Conservation (phyloP, 2,329 filamentous ascomycete species). For the Elsinoe arachidis region DNA sequence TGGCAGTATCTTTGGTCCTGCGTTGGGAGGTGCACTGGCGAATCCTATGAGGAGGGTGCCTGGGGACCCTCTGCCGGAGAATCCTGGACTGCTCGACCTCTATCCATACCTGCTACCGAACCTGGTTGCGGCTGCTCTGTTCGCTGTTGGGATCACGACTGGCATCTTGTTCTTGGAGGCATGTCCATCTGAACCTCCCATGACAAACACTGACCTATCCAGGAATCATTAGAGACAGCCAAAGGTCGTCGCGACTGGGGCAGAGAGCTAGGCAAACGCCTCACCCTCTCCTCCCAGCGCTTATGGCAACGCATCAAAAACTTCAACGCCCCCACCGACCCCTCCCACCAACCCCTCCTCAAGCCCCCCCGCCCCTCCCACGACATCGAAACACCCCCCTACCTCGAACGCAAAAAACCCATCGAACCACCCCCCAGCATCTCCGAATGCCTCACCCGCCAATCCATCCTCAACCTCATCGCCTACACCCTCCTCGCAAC, state of each 20-base stretch:
- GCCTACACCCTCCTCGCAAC: slow-evolving; percentile 74
- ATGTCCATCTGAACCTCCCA: slow-evolving; percentile 14
- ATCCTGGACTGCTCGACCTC: slow-evolving; percentile 57
- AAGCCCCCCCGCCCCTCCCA: slow-evolving; percentile 4
- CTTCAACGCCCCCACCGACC: slow-evolving; percentile 12
- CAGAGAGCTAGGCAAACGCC: slow-evolving; percentile 58
- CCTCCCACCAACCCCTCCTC: slow-evolving; percentile 15
- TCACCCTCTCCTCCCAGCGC: slow-evolving; percentile 35
- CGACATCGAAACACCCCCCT: slow-evolving; percentile 12
- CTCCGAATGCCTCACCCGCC: slow-evolving; percentile 60
- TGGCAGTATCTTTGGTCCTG: slow-evolving; percentile 79
- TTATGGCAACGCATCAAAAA: slow-evolving; percentile 17
- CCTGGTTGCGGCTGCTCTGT: slow-evolving; percentile 65
- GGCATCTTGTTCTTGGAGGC: slow-evolving; percentile 71
- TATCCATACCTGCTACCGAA: slow-evolving; percentile 85
- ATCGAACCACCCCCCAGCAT: slow-evolving; percentile 35
- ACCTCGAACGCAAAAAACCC: slow-evolving; percentile 16
- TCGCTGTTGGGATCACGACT: slow-evolving; percentile 64
- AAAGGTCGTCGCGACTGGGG: slow-evolving; percentile 66
- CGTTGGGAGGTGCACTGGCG: slow-evolving; percentile 78
- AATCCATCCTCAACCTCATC: slow-evolving; percentile 66
- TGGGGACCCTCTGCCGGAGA: slow-evolving; percentile 44
- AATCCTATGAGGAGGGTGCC: slow-evolving; percentile 71
- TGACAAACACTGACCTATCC: slow-evolving; percentile 9
- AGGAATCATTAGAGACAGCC: slow-evolving; percentile 73